Evolutionary conservation across 352 stramenopile genomes (phyloP), one percentile per base, ranked within the genome.

Genomic region (Pythium oligandrum): DNA sequence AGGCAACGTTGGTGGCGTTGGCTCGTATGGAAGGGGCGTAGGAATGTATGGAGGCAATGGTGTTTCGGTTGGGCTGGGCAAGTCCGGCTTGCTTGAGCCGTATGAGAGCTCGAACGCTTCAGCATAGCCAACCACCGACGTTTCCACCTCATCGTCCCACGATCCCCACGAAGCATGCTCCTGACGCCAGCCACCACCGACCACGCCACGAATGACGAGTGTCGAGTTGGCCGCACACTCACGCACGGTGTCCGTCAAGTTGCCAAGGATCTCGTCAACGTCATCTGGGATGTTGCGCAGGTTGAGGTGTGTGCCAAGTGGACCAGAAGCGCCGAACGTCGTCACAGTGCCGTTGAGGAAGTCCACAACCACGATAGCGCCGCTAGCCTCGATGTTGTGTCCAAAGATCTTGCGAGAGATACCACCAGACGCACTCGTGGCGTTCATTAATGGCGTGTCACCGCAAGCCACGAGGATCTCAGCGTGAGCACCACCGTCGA

Each of bases 401-500:
- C 51, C 59, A n/a, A 63, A 66, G 26, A 69, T 39, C 9, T 59
- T 65, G 26, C 59, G 65, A 9, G 64, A 60, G 8, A 72, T 39
- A 9, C 64, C 56, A 17, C 64, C 55, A 4, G 45, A 55, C 4
- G 45, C 64, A 34, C 45, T 54, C 1, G 55, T 50, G 2, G 55
- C 55, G 34, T 61, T 69, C 4, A 72, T 48, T 11, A 72, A 44
- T 30, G 54, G 31, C 3, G 48, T 11, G 0, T 64, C 44, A 42
- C 45, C 51, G 42, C 60, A 72, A 4, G 48, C 53, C 6, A 58
- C 56, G 11, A 53, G 55, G 32, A 72, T 69, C 48, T 68, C 61
- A 11, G 51, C 64, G 32, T 72, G 60, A 10, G 60, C 55, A n/a
- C 59, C 61, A 17, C 64, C 64, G 11, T 72, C 61, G 39, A 72